phyloP scores from a whole-genome alignment of 108 stramenopile genomes.

The Cyclostephanos invisitatus region DNA sequence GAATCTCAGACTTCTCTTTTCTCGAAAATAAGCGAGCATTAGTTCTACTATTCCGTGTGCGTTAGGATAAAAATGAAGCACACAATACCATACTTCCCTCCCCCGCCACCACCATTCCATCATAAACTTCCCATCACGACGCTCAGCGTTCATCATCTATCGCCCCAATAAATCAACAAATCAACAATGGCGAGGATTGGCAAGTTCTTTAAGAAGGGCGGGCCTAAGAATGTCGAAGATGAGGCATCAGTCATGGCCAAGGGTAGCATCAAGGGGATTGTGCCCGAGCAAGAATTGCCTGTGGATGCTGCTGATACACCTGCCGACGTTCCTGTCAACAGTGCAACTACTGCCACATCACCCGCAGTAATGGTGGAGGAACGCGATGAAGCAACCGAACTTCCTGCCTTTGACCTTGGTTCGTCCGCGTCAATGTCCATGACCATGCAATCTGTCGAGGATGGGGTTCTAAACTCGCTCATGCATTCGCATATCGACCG shows the following conservation, averaged over 20 bases:
- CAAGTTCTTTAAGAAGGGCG: constrained; percentile 9
- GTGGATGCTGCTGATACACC: neutral
- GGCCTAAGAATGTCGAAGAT: neutral
- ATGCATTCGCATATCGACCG: no score
- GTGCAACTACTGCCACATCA: neutral
- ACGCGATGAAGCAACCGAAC: neutral
- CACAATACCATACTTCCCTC: no score
- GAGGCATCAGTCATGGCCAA: neutral
- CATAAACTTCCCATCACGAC: no score
- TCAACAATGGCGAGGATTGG: constrained; percentile 10
- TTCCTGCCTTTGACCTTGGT: neutral
- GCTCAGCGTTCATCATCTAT: no score
- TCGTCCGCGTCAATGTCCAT: neutral
- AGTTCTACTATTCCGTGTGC: no score
- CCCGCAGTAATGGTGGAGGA: neutral
- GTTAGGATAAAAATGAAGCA: no score
- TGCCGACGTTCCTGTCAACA: neutral
- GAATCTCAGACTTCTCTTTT: no score
- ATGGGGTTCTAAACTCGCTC: neutral
- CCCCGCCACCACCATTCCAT: no score
- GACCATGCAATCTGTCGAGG: neutral
- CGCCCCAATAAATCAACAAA: neutral
- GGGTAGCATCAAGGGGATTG: no score
- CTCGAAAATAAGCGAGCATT: neutral
- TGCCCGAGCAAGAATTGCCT: neutral